Evolutionary conservation across 768 basidiomycete genomes (phyloP).

Genomic region (Lactarius hengduanensis): DNA sequence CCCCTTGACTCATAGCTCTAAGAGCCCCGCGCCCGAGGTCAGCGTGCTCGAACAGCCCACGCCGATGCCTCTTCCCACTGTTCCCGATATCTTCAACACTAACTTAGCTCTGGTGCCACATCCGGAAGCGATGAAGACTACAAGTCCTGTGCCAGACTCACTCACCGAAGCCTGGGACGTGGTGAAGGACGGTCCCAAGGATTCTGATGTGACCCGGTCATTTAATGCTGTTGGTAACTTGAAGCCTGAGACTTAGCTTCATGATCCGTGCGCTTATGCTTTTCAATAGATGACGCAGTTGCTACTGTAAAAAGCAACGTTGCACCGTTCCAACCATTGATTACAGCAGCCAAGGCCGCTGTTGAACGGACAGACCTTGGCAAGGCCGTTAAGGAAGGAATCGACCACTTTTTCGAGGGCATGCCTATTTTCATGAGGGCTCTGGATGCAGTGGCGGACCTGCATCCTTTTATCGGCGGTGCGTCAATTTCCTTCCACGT

Average conservation of each 20-base stretch:
- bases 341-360: slow-evolving; percentile 1
- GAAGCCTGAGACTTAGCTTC: not conserved
- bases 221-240: not conserved
- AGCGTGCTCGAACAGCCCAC: not conserved
- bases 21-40: not conserved
- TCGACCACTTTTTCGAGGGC: slow-evolving; percentile 31
- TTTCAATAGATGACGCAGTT: not conserved
- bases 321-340: not conserved
- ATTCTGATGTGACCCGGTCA: not conserved
- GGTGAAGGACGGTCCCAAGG: slow-evolving; percentile 1
- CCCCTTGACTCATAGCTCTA: not conserved
- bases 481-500: not conserved
- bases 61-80: not conserved
- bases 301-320: not conserved
- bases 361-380: slow-evolving; percentile 6
- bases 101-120: not conserved
- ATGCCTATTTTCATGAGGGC: slow-evolving; percentile 34
- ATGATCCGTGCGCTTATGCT: not conserved
- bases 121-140: not conserved
- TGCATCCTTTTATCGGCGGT: slow-evolving; percentile 36
- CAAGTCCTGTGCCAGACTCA: slow-evolving; percentile 2
- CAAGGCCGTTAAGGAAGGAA: slow-evolving; percentile 25
- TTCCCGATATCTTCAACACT: not conserved
- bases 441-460: slow-evolving; percentile 33
- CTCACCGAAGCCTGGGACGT: slow-evolving; percentile 1